Conservation (phyloP, 148 eudicot species). For the Cornus florida region DNA sequence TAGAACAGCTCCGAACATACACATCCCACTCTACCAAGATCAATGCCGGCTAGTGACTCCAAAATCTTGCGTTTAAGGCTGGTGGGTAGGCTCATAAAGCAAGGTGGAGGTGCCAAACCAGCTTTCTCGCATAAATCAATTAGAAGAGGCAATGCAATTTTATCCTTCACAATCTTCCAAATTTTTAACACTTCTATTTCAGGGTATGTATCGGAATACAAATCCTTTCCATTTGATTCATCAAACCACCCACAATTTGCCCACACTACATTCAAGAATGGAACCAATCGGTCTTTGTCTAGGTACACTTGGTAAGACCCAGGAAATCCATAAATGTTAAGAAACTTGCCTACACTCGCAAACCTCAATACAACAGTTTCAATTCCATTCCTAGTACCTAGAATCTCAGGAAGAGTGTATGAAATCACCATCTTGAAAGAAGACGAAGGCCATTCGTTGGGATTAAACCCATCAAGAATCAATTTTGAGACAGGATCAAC, state of each 20-base stretch:
- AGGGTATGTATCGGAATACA: too few species aligned
- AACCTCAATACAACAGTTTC: constrained; percentile 60
- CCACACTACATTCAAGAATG: too few species aligned
- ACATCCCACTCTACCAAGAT: constrained; percentile 60
- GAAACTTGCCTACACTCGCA: constrained; percentile 59
- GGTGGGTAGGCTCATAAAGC: constrained; percentile 71
- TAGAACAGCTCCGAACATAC: constrained; percentile 62
- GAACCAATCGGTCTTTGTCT: too few species aligned
- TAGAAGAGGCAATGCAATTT: too few species aligned
- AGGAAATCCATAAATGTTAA: constrained; percentile 58
- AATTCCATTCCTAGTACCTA: too few species aligned
- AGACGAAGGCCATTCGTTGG: constrained; percentile 64
- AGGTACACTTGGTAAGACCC: constrained; percentile 43
- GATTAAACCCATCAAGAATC: constrained; percentile 51
- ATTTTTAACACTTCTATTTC: too few species aligned
- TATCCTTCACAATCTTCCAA: too few species aligned
- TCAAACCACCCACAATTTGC: too few species aligned
- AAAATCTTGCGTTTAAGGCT: constrained; percentile 79
- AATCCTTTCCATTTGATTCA: too few species aligned
- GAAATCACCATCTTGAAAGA: too few species aligned
- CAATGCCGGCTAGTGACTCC: constrained; percentile 60
- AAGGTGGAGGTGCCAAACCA: constrained; percentile 66
- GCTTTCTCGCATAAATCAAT: too few species aligned
- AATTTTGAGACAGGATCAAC: constrained; percentile 41
- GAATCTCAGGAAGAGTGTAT: too few species aligned